These are phyloP conservation scores for Tetrahymena borealis DNA, from an alignment of 73 alveolate genomes.

Conservation along the genomic window DNA sequence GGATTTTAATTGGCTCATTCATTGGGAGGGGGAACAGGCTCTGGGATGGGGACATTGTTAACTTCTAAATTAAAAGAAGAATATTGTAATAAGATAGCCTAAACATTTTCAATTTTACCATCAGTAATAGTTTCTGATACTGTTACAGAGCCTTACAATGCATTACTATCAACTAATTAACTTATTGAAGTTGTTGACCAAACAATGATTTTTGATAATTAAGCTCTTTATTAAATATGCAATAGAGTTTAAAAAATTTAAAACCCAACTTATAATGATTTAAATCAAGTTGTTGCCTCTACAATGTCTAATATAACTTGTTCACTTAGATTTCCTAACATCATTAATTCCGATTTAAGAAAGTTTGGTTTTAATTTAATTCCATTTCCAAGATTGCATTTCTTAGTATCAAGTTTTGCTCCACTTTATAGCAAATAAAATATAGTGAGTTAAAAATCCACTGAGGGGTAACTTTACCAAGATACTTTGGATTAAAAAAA, in stretches of 20 bases:
- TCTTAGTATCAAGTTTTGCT: conserved; percentile 34
- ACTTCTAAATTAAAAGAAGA: background rate
- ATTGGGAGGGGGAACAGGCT: conserved; percentile 71
- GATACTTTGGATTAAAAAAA: conserved; percentile 4
- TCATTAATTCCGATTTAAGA: conserved; percentile 39
- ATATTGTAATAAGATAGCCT: background rate
- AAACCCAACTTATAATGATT: conserved; percentile 34
- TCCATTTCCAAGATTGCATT: conserved; percentile 64
- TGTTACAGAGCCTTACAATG: conserved; percentile 73
- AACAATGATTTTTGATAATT: background rate
- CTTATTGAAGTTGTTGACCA: background rate
- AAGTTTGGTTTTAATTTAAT: conserved; percentile 46
- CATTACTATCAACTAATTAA: background rate
- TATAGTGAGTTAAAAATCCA: no score
- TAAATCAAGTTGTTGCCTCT: conserved; percentile 30
- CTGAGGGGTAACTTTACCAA: background rate
- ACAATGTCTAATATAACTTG: conserved; percentile 45
- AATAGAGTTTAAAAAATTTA: background rate
- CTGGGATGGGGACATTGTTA: conserved; percentile 25
- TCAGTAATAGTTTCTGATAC: conserved; percentile 43
- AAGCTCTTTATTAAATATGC: conserved; percentile 52
- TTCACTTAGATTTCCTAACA: conserved; percentile 51
- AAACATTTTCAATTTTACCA: background rate
- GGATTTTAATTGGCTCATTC: conserved; percentile 58
- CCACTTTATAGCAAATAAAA: conserved; percentile 21